These are phyloP conservation scores for Trypethelium eluteriae DNA, from an alignment of 495 filamentous ascomycete genomes.

Conservation along the genomic window DNA sequence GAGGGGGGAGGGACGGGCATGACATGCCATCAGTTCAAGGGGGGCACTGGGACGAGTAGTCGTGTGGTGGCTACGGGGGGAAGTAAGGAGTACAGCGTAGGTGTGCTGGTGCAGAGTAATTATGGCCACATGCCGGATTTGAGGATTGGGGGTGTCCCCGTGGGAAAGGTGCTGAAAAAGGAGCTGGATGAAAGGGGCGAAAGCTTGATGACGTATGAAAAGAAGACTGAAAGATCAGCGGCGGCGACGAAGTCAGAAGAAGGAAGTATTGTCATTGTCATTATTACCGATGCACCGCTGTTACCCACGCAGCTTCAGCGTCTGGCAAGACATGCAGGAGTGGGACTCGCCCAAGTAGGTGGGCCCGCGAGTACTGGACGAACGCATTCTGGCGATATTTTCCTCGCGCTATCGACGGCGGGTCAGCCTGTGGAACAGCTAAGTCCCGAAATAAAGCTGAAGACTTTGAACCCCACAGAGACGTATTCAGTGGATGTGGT, in stretches of 20 bases:
- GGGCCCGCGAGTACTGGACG: conserved; percentile 36
- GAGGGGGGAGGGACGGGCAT: conserved; percentile 51
- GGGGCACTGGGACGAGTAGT: conserved; percentile 45
- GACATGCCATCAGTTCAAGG: conserved; percentile 47
- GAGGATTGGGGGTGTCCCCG: conserved; percentile 43
- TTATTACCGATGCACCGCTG: conserved; percentile 48
- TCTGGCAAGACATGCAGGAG: conserved; percentile 45
- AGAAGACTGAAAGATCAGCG: conserved; percentile 14
- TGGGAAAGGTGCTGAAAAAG: conserved; percentile 38
- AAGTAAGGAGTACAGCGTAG: conserved; percentile 41
- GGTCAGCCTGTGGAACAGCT: conserved; percentile 35
- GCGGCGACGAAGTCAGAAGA: conserved; percentile 36
- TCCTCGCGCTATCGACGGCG: conserved; percentile 48
- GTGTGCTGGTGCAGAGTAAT: conserved; percentile 46
- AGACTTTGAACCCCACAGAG: conserved; percentile 27
- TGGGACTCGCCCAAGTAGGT: conserved; percentile 44
- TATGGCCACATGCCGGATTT: conserved; percentile 42
- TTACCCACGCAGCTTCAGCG: conserved; percentile 46
- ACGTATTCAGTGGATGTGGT: conserved; percentile 37
- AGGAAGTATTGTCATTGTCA: conserved; percentile 48
- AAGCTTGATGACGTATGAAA: neutral
- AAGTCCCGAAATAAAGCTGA: conserved; percentile 11
- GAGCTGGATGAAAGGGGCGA: conserved; percentile 24
- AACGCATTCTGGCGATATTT: conserved; percentile 47
- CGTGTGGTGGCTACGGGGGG: conserved; percentile 35